These are phyloP conservation scores for Stephania cephalantha DNA, from an alignment of 164 flowering plant genomes.

Conservation along the genomic window DNA sequence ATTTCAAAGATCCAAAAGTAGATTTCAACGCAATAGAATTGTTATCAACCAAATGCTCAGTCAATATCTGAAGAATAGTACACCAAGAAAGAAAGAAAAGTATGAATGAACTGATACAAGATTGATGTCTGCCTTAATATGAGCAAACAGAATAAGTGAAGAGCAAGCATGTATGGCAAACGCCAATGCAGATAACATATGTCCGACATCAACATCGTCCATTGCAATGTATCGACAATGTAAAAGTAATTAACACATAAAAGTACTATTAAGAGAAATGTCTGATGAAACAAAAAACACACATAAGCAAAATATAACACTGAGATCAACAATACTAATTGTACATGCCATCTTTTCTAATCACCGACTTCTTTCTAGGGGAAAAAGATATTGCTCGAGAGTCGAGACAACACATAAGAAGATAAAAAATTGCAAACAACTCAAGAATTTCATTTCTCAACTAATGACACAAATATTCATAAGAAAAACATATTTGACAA, in stretches of 20 bases:
- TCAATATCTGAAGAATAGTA: not conserved
- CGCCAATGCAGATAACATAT: not conserved
- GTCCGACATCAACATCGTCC: constrained; percentile 5
- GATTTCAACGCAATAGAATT: not conserved
- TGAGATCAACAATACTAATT: not conserved
- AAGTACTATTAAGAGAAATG: not conserved
- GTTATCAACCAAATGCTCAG: not conserved
- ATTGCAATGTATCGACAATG: constrained; percentile 6
- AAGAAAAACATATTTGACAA: too few relatives aligned
- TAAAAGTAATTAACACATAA: constrained; percentile 1
- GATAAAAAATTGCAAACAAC: not conserved
- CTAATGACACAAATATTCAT: not conserved
- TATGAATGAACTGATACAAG: not conserved
- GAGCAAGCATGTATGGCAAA: not conserved
- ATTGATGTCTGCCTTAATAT: not conserved
- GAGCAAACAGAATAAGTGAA: not conserved
- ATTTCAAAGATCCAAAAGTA: not conserved
- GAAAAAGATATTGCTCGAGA: not conserved
- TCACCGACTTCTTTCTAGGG: not conserved
- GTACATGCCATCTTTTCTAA: not conserved
- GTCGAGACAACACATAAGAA: not conserved
- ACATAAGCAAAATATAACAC: not conserved
- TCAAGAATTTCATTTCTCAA: not conserved
- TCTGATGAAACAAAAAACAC: not conserved
- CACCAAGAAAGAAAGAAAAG: not conserved